Conservation (phyloP, 345 rosid genomes). For the Dovyalis caffra region DNA sequence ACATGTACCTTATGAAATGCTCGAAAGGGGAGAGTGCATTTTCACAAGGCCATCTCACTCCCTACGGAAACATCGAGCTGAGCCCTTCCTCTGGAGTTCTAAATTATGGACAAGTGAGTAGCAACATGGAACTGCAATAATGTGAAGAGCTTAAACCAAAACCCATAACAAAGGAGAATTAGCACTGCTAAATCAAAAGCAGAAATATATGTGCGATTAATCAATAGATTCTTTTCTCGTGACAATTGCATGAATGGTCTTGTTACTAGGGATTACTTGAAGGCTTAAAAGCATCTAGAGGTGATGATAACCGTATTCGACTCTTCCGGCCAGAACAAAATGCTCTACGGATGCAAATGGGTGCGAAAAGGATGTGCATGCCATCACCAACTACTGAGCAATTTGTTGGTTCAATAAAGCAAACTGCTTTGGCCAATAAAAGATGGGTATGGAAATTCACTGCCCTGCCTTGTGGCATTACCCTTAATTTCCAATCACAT, state of each 20-base stretch:
- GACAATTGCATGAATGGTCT: not conserved
- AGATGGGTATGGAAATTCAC: conserved; percentile 32
- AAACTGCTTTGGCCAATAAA: conserved; percentile 42
- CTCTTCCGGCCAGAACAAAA: conserved; percentile 47
- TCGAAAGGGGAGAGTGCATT: conserved; percentile 18
- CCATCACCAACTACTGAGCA: conserved; percentile 40
- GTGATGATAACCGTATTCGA: conserved; percentile 27
- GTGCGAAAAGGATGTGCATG: conserved; percentile 48
- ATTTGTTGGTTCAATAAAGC: conserved; percentile 41
- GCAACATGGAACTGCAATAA: not conserved
- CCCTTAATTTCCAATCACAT: not conserved
- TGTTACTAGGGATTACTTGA: conserved; percentile 43
- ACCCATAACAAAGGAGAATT: too few relatives aligned
- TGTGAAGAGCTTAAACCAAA: not conserved
- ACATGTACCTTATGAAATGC: conserved; percentile 45
- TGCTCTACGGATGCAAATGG: conserved; percentile 42
- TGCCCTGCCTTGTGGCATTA: not conserved
- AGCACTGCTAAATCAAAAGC: not conserved
- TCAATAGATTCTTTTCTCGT: not conserved
- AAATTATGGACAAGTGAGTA: conserved; percentile 50
- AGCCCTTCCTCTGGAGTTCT: conserved; percentile 42
- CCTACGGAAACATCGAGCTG: conserved; percentile 35
- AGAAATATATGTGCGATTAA: not conserved
- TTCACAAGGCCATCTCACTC: conserved; percentile 24
- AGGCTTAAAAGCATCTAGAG: conserved; percentile 44